Conservation (phyloP, 345 rosid species). For the Melaleuca alternifolia region DNA sequence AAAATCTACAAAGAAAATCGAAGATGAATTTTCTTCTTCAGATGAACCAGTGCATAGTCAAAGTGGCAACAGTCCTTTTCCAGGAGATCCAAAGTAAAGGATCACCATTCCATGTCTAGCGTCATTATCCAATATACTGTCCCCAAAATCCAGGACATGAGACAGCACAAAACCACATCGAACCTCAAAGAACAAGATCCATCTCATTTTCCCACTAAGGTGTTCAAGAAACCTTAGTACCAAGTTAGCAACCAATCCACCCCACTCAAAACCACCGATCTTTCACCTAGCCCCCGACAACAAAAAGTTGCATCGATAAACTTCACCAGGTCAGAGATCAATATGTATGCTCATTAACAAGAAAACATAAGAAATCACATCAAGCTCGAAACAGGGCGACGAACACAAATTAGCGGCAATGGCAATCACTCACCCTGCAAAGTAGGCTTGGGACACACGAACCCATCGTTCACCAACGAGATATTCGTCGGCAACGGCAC, state of each 20-base stretch:
- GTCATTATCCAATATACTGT: neutral
- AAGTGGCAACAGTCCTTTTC: neutral
- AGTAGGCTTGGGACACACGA: constrained; percentile 37
- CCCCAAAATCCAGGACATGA: neutral
- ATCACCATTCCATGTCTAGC: neutral
- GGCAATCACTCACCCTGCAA: constrained; percentile 28
- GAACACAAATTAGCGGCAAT: neutral
- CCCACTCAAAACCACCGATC: neutral
- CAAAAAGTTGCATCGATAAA: neutral
- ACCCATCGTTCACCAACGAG: constrained; percentile 75
- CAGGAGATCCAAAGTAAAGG: neutral
- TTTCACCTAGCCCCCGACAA: neutral
- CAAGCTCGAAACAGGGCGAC: neutral
- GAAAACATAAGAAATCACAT: neutral
- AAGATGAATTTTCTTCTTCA: neutral
- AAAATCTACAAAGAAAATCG: neutral
- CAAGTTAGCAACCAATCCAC: neutral
- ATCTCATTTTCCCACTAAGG: neutral
- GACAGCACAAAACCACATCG: neutral
- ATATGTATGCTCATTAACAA: neutral
- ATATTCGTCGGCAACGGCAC: constrained; percentile 68
- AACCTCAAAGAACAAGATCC: neutral
- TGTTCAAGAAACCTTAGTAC: neutral
- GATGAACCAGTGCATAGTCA: neutral
- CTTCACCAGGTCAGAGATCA: neutral